These are phyloP conservation scores for Colletotrichum tamarilloi DNA, from an alignment of 2,329 filamentous ascomycete species.

Conservation along the genomic window DNA sequence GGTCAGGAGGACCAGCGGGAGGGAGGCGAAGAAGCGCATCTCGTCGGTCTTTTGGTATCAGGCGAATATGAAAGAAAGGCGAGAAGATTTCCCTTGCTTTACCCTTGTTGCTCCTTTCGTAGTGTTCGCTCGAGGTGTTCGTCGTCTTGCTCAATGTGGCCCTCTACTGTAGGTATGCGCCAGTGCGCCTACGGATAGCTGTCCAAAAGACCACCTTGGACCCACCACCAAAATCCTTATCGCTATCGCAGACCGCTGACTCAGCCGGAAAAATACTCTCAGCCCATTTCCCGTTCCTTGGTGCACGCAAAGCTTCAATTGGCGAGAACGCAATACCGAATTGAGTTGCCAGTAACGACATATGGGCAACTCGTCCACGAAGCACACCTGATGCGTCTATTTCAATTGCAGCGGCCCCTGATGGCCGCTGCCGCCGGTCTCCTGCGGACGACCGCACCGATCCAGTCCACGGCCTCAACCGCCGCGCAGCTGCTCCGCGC, in stretches of 20 bases:
- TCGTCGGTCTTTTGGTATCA: constrained; percentile 17
- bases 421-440: constrained; percentile 51
- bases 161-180: neutral
- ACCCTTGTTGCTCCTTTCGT: neutral
- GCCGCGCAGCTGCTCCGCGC: constrained; percentile 30
- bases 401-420: constrained; percentile 59
- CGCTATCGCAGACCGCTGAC: constrained; percentile 33
- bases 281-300: constrained; percentile 24
- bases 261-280: constrained; percentile 35
- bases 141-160: neutral
- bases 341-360: constrained; percentile 27
- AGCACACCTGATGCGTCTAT: constrained; percentile 54
- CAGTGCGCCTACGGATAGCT: constrained; percentile 16
- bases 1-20: constrained; percentile 63
- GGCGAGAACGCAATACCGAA: constrained; percentile 4
- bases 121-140: neutral
- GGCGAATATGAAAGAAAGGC: too few relatives aligned
- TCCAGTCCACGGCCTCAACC: constrained; percentile 32
- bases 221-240: constrained; percentile 17
- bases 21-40: constrained; percentile 45
- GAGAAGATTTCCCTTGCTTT: neutral
- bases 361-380: constrained; percentile 30
- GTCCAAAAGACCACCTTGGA: constrained; percentile 28
- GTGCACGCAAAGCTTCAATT: constrained; percentile 19
- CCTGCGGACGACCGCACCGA: constrained; percentile 32